Evolutionary conservation across 805 yeast genomes (phyloP), one percentile per base, ranked within the genome.

Genomic region (Candida stauntonica): DNA sequence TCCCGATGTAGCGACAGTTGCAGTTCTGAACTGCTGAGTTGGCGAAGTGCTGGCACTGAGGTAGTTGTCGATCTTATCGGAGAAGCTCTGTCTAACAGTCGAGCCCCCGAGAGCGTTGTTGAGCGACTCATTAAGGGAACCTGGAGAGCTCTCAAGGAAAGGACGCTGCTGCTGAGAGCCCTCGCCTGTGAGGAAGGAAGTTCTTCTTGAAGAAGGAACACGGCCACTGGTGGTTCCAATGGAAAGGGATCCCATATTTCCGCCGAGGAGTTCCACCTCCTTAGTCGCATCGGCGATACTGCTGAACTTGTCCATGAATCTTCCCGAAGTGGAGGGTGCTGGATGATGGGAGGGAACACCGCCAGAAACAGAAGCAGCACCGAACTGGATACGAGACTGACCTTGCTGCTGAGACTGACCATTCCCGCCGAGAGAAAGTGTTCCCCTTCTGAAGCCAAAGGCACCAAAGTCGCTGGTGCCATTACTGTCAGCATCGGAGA

Each of bases 281-380:
- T 82, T 66, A 0, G 87, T 80, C 33, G 82, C 81, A 40, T 80
- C 86, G 6, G 83, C 81, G 14, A 80, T 81, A 2, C 77, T 64
- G 6, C 81, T 66, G 51, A 80, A 80, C 58, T 78, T 79, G 45
- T 76, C 80, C 45, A 80, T 61, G 51, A 80, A 80, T 34, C 74
- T 65, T 2, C 62, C 62, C 28, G 54, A 36, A 18, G 45, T 37
- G 4, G 57, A 29, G n/a, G 9, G 7, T 23, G 47, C 17, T 26
- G 53, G 51, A 24, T 59, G 31, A 21, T 46, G 48, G 43, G 52
- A 46, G 41, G 52, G 62, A 13, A 39, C 31, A 7, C 77, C 79
- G 14, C 78, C 80, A 37, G 77, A 70, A 26, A 79, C 73, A 2
- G 83, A 75, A 7, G 83, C 81, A 7, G 85, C 68, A 3, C 79